Evolutionary conservation across 1,284 basidiomycete species (phyloP).

Genomic region (Apiotrichum gamsii): DNA sequence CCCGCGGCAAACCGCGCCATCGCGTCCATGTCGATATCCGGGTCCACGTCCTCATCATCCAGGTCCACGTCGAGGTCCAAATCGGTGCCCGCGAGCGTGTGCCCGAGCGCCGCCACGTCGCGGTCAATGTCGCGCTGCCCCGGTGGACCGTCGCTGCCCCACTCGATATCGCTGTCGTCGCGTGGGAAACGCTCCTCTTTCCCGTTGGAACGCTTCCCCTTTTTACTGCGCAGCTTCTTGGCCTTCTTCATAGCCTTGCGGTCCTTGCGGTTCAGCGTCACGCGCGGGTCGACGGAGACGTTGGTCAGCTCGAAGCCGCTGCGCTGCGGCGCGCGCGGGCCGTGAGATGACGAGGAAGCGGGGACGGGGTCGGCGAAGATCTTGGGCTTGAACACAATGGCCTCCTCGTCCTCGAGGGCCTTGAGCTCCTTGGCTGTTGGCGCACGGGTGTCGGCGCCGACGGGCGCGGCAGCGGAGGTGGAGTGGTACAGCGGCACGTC

Average conservation of each 20-base stretch:
- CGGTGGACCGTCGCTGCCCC: conserved; percentile 46
- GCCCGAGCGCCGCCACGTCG: conserved; percentile 18
- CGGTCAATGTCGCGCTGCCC: conserved; percentile 12
- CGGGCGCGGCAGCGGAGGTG: conserved; percentile 3
- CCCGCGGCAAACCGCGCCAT: conserved; percentile 21
- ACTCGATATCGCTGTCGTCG: conserved; percentile 46
- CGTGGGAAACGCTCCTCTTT: conserved; percentile 13
- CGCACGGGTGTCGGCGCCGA: conserved; percentile 15
- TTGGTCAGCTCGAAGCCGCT: conserved; percentile 10
- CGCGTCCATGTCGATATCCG: conserved; percentile 25
- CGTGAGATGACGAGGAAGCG: background rate
- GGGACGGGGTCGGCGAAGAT: conserved; percentile 21
- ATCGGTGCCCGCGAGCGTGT: conserved; percentile 15
- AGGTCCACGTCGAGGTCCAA: conserved; percentile 8
- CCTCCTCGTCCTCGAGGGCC: conserved; percentile 30
- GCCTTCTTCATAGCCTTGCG: conserved; percentile 30
- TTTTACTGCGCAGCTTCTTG: conserved; percentile 22
- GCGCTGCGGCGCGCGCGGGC: background rate
- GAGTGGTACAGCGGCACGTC: conserved; percentile 24
- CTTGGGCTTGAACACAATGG: conserved; percentile 39
- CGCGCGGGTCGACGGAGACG: conserved; percentile 23
- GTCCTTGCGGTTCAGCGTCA: conserved; percentile 17
- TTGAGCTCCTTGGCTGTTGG: too few species aligned
- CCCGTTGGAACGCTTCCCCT: conserved; percentile 11
- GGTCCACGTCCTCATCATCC: conserved; percentile 18